Base-by-base conservation (phyloP, 371 early-diverging fungal species). In the Mucor plumbeus region DNA sequence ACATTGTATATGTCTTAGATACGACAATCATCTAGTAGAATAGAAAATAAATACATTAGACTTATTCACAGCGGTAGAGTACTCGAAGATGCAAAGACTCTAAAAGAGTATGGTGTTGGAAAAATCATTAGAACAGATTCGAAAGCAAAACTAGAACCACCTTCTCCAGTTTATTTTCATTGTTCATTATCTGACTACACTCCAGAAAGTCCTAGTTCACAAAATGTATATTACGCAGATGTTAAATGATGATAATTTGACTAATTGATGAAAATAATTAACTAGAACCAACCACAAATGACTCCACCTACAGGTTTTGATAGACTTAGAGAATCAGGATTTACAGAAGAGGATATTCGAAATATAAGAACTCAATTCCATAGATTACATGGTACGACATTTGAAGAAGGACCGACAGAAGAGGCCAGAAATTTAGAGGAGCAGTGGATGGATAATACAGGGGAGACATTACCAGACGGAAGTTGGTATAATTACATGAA, bases 391-490 rank as follows among this genome's bases (percentile, higher is more conserved):
- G 78, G 79, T 0, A 80, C 76, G 11, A 31, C 68, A 38, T 69
- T 65, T 44, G 70, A 77, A 21, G 72, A 74, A 36, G 55, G 57
- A 10, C 56, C 65, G 9, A 57, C 70, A 36, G 68, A 69, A 41
- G 68, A 81, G 65, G 84, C 81, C 40, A 73, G 79, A 64, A 81
- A 79, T 31, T 60, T 86, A 6, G 90, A 91, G 58, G 90, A 91
- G 56, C 89, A 87, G 54, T 91, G 92, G 90, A 90, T 89, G 71
- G 92, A 91, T 35, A 85, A 85, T 68, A 80, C 85, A 4, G 80
- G 78, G 14, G 84, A 84, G 35, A 84, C 84, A 11, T 73, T 86
- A 59, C 86, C 87, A 4, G 87, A 87, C 59, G 88, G 86, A 64
- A 75, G 84, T 88, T 72, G 76, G 70, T 60, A 17, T 19, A 53